Evolutionary conservation across 345 rosid species (phyloP), one percentile per base, ranked within the genome.

Genomic region (Chamaenerion angustifolium): DNA sequence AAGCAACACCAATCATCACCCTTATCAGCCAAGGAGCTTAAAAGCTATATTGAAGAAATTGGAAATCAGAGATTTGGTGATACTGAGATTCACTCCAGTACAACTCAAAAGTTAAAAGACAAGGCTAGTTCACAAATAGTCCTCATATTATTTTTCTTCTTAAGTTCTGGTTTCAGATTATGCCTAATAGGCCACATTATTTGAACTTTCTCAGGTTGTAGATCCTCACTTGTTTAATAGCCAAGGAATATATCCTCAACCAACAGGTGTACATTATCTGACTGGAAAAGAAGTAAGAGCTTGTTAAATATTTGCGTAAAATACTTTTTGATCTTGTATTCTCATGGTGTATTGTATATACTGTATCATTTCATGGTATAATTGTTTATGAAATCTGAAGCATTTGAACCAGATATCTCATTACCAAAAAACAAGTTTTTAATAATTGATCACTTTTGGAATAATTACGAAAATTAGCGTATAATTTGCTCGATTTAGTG

Each of bases 171-270:
- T 40, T 41, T 45, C 46, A 49, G 43, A 23, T 42, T 25, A 10
- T 54, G 8, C 37, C 27, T 43, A 54, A 27, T 10, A 45, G 31
- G 45, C 21, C 46, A 19, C 10, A 16, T 49, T 15, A 45, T 57
- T 52, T 61, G 62, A 23, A 46, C 25, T 56, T 62, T 43, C 18
- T 40, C 74, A 82, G 92, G 73, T 65, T 54, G 59, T 62, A 61
- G 90, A 82, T 75, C 63, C 83, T 49, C 75, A 81, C 45, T 58
- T 81, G 49, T 81, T 82, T 63, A 72, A 72, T 64, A 75, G 86
- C 59, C 86, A 79, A 63, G 92, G 92, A 61, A 65, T 82, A 63
- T 79, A 82, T 69, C 92, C 92, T 64, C 92, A 82, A 57, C 92
- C 86, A 37, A 64, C 75, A 1, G 69, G 58, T 60, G 70, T 69